Evolutionary conservation across 2,329 filamentous ascomycete species (phyloP).

Genomic region (Mollisia scopiformis): DNA sequence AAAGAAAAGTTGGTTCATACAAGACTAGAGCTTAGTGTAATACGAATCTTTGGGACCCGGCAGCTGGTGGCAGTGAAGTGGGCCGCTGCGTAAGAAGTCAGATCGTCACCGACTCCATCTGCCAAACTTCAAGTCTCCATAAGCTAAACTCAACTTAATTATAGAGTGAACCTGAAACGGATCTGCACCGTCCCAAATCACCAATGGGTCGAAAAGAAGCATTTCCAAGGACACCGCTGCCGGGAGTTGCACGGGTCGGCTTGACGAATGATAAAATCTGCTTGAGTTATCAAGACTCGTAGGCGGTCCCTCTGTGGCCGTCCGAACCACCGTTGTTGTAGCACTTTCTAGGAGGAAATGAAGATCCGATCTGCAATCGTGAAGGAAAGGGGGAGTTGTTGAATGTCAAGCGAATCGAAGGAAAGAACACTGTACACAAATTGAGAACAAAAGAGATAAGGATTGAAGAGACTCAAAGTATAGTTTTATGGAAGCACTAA

Average conservation of each 20-base stretch:
- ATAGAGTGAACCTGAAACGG: slow-evolving; percentile 24
- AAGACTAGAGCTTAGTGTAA: neutral
- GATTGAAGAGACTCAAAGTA: too few species aligned
- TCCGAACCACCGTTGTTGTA: neutral
- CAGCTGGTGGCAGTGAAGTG: slow-evolving; percentile 1
- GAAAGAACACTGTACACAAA: too few species aligned
- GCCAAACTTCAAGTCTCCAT: slow-evolving; percentile 3
- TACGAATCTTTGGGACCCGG: neutral
- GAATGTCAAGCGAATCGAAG: too few species aligned
- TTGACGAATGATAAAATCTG: neutral
- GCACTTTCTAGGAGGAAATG: neutral
- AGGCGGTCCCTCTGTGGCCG: too few species aligned
- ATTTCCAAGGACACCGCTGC: slow-evolving; percentile 1
- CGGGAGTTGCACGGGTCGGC: neutral
- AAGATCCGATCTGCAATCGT: neutral
- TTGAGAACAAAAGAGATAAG: too few species aligned
- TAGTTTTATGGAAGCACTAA: too few species aligned
- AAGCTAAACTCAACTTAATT: slow-evolving; percentile 10
- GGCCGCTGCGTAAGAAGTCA: neutral
- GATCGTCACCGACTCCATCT: neutral
- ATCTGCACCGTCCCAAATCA: slow-evolving; percentile 7
- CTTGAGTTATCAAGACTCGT: too few species aligned
- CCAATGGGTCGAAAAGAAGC: slow-evolving; percentile 9
- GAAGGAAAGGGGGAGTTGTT: neutral
- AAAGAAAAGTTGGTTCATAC: neutral